These are phyloP conservation scores for Mallotus japonicus DNA, from an alignment of 441 rosid species.

Conservation along the genomic window DNA sequence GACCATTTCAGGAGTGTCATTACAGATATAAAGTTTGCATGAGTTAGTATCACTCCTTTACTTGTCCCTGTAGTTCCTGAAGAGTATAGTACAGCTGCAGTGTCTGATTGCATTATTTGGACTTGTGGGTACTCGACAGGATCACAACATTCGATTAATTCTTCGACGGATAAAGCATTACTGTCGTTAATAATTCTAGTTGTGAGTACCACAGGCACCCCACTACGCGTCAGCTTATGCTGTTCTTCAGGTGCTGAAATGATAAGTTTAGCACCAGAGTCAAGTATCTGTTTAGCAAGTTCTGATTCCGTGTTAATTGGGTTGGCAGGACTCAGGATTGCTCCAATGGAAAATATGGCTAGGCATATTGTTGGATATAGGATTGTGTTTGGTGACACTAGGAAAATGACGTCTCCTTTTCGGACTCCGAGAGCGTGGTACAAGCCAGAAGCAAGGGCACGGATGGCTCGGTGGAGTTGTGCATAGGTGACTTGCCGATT, in stretches of 20 bases:
- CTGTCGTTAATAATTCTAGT: constrained; percentile 9
- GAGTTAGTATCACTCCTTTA: constrained; percentile 63
- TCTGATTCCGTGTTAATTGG: constrained; percentile 53
- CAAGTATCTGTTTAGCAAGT: constrained; percentile 47
- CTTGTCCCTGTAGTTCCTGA: constrained; percentile 68
- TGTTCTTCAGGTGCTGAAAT: constrained; percentile 48
- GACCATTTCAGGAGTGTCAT: constrained; percentile 49
- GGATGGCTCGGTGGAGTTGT: constrained; percentile 43
- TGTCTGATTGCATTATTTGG: constrained; percentile 41
- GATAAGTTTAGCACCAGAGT: constrained; percentile 53
- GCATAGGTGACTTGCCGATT: constrained; percentile 35
- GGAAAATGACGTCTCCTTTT: constrained; percentile 55
- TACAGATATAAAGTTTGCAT: constrained; percentile 50
- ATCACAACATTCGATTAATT: constrained; percentile 43
- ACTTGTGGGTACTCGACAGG: constrained; percentile 31
- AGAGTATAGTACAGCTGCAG: constrained; percentile 63
- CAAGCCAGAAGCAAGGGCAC: constrained; percentile 44
- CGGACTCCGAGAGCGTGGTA: constrained; percentile 43
- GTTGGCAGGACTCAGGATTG: constrained; percentile 56
- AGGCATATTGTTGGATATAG: constrained; percentile 51
- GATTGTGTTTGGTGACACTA: constrained; percentile 58
- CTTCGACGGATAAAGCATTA: constrained; percentile 38
- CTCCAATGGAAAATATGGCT: constrained; percentile 54
- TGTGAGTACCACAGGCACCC: constrained; percentile 37
- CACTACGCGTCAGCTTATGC: constrained; percentile 39